Conservation (phyloP, 306 rosid genomes). For the Trifolium repens region DNA sequence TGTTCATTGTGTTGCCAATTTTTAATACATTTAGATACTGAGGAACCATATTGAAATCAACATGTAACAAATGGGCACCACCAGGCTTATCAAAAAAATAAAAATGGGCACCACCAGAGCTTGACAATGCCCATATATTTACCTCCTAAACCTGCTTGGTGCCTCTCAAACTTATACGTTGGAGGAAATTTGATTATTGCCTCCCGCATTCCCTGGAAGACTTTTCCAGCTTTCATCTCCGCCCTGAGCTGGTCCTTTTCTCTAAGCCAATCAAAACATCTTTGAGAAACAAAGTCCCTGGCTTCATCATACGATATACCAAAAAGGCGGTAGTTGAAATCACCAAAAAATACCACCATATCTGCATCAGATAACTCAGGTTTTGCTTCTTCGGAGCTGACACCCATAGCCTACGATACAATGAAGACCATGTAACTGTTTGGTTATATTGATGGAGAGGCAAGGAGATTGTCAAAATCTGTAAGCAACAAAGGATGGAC, state of each 20-base stretch:
- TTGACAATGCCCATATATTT: slow-evolving; percentile 36
- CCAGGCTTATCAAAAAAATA: too few relatives aligned
- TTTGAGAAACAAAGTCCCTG: slow-evolving; percentile 97
- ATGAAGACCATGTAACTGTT: slow-evolving; percentile 40
- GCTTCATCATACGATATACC: slow-evolving; percentile 99
- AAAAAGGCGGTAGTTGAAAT: slow-evolving; percentile 93
- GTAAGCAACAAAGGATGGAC: slow-evolving; percentile 38
- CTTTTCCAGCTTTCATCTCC: slow-evolving; percentile 95
- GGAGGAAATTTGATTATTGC: slow-evolving; percentile 94
- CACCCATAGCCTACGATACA: slow-evolving; percentile 60
- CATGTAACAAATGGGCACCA: neutral
- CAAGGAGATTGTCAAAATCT: slow-evolving; percentile 19
- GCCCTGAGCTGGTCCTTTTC: slow-evolving; percentile 98
- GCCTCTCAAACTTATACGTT: slow-evolving; percentile 96
- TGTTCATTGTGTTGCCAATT: slow-evolving; percentile 29
- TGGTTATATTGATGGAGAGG: slow-evolving; percentile 36
- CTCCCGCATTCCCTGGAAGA: slow-evolving; percentile 99
- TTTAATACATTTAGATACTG: slow-evolving; percentile 20
- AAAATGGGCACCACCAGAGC: neutral
- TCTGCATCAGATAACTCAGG: slow-evolving; percentile 93
- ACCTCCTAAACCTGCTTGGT: slow-evolving; percentile 91
- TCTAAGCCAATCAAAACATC: slow-evolving; percentile 99
- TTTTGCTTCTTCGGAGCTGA: slow-evolving; percentile 75
- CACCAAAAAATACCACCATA: slow-evolving; percentile 95
- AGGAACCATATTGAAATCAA: slow-evolving; percentile 32